Conservation (phyloP, 306 rosid species). For the Vicia faba region DNA sequence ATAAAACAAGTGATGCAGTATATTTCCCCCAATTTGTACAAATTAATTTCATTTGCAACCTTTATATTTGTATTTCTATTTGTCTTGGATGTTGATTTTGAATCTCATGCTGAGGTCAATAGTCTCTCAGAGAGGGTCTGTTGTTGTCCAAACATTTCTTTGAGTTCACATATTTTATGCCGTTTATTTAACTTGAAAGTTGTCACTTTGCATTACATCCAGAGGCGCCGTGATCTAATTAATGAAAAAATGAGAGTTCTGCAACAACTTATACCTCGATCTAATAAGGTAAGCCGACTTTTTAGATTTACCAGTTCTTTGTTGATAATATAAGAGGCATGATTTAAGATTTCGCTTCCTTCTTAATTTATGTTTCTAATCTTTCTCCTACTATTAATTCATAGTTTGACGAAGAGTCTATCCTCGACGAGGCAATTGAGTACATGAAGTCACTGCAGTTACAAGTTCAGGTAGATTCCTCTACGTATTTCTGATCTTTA, state of each 20-base stretch:
- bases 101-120: conserved; percentile 86
- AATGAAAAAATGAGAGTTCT: too few species aligned
- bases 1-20: too few species aligned
- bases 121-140: conserved; percentile 97
- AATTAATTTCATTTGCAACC: neutral
- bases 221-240: too few species aligned
- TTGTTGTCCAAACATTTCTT: conserved; percentile 37
- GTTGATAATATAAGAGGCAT: neutral
- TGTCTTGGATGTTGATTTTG: conserved; percentile 63
- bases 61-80: conserved; percentile 18
- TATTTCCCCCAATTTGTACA: conserved; percentile 1
- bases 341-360: conserved; percentile 27
- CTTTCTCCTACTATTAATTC: conserved; percentile 32
- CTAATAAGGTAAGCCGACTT: too few species aligned
- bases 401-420: conserved; percentile 92
- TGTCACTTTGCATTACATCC: too few species aligned
- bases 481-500: conserved; percentile 19
- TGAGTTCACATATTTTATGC: conserved; percentile 12
- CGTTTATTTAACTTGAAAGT: too few species aligned
- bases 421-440: conserved; percentile 95
- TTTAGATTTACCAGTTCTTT: too few species aligned
- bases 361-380: conserved; percentile 13
- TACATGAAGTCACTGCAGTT: conserved; percentile 85
- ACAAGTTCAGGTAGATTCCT: conserved; percentile 78
- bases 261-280: too few species aligned